Evolutionary conservation across 306 rosid genomes (phyloP).

Genomic region (Dalbergia oliveri): DNA sequence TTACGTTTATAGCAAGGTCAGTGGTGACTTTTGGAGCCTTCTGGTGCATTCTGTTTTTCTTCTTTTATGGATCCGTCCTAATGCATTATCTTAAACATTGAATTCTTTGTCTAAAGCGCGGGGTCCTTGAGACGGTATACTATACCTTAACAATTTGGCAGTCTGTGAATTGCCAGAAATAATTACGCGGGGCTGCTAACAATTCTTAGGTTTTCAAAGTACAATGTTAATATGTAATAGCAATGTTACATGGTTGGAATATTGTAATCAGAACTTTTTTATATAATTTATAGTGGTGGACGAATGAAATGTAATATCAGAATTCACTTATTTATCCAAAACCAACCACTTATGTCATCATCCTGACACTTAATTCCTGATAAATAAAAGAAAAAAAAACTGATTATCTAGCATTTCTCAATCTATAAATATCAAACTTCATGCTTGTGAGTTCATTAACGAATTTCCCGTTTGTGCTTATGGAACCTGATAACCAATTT

Average conservation of each 20-base stretch:
- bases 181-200: neutral
- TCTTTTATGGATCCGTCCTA: slow-evolving; percentile 39
- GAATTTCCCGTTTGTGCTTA: neutral
- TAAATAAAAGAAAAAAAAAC: too few species aligned
- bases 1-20: slow-evolving; percentile 44
- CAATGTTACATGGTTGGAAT: too few species aligned
- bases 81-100: slow-evolving; percentile 21
- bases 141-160: neutral
- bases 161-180: slow-evolving; percentile 14
- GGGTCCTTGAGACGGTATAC: neutral
- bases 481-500: neutral
- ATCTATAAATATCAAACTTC: neutral
- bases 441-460: neutral
- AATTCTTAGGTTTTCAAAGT: too few species aligned
- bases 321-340: too few species aligned
- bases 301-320: too few species aligned
- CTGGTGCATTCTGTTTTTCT: slow-evolving; percentile 46
- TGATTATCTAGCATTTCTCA: too few species aligned
- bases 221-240: too few species aligned
- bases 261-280: too few species aligned
- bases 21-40: slow-evolving; percentile 37
- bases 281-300: too few species aligned
- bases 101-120: neutral
- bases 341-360: too few species aligned
- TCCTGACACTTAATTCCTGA: too few species aligned